phyloP scores from a whole-genome alignment of 2,329 filamentous ascomycete species.

The Leptographium lundbergii region DNA sequence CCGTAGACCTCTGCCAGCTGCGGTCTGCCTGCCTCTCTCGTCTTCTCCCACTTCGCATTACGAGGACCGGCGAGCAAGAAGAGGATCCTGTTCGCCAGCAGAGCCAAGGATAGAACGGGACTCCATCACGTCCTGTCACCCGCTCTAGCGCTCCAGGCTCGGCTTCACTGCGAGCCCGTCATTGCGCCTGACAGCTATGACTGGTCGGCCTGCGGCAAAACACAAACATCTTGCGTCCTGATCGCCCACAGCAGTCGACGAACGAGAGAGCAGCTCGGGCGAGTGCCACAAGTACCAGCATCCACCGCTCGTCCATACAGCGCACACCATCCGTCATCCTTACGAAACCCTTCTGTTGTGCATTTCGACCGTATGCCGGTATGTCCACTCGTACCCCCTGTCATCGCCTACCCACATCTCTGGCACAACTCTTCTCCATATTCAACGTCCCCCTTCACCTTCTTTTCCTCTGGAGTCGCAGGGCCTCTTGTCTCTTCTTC shows the following conservation, averaged over 20 bases:
- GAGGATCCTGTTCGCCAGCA: neutral
- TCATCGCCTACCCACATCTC: neutral
- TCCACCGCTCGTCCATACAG: neutral
- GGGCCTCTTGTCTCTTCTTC: neutral
- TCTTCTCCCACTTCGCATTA: neutral
- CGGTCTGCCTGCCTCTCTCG: neutral
- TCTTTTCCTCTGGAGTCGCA: neutral
- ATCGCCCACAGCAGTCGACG: slow-evolving; percentile 12
- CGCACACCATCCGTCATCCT: neutral
- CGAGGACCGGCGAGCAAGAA: neutral
- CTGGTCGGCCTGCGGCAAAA: slow-evolving; percentile 20
- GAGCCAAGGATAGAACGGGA: neutral
- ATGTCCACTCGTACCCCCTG: neutral
- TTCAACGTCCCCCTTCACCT: neutral
- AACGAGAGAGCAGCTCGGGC: neutral
- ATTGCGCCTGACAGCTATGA: slow-evolving; percentile 22
- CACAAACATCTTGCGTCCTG: slow-evolving; percentile 14
- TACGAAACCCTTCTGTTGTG: neutral
- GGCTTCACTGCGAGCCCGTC: slow-evolving; percentile 21
- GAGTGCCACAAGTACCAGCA: neutral
- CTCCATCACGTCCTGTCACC: neutral
- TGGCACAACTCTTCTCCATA: neutral
- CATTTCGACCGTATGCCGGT: neutral
- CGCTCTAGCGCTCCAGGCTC: slow-evolving; percentile 20
- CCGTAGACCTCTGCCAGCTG: too few relatives aligned